A percentile compares a stretch with the other conserved stretches of the same genome.
Conservation (phyloP, 768 basidiomycete species). For the Boletus rex-veris region DNA sequence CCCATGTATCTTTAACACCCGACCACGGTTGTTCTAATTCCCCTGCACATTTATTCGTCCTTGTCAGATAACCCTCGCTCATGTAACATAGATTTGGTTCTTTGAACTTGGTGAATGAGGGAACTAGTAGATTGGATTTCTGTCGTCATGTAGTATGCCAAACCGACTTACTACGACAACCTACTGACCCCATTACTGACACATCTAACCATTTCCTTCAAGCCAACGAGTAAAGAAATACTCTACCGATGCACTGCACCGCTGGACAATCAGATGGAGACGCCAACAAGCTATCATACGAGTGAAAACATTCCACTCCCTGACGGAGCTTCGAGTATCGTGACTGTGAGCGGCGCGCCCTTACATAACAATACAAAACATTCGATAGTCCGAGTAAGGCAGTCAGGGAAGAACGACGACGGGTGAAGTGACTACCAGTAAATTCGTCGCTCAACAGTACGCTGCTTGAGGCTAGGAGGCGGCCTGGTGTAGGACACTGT, state of each 20-base stretch:
- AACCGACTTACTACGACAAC: slow-evolving; percentile 4
- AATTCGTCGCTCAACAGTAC: slow-evolving; percentile 70
- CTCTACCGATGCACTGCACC: slow-evolving; percentile 16
- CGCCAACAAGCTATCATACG: slow-evolving; percentile 16
- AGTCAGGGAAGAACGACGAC: background rate
- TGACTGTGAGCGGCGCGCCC: slow-evolving; percentile 30
- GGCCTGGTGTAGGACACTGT: slow-evolving; percentile 61
- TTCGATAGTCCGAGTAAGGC: slow-evolving; percentile 17
- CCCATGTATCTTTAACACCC: slow-evolving; percentile 22
- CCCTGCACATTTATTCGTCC: slow-evolving; percentile 1
- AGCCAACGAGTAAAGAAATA: slow-evolving; percentile 10
- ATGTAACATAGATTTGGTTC: background rate
- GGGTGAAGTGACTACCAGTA: slow-evolving; percentile 53
- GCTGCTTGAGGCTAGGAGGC: slow-evolving; percentile 38
- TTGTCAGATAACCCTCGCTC: background rate
- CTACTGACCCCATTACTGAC: slow-evolving; percentile 13
- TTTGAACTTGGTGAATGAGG: too few species aligned
- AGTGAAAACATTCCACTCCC: slow-evolving; percentile 31
- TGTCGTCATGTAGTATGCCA: slow-evolving; percentile 2
- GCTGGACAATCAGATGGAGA: background rate
- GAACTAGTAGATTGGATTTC: slow-evolving; percentile 4
- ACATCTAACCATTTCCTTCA: slow-evolving; percentile 13
- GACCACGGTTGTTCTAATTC: background rate
- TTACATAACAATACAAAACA: slow-evolving; percentile 36
- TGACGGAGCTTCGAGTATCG: slow-evolving; percentile 52